Base-by-base conservation (phyloP, 2,329 filamentous ascomycete species). In the Calonectria crousiana region DNA sequence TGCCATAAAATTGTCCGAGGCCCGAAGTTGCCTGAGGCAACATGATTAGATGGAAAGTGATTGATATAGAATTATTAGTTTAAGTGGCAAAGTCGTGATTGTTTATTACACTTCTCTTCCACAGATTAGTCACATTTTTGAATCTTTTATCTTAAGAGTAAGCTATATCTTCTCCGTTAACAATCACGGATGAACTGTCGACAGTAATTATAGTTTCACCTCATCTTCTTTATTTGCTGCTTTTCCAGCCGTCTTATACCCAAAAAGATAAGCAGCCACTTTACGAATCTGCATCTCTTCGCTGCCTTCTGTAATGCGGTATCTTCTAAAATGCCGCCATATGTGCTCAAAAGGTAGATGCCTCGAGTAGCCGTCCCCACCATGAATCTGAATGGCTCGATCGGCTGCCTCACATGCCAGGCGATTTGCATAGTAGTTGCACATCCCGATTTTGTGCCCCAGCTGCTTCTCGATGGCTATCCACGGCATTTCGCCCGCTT, bases 321-420 rank as follows among this genome's bases (percentile, higher is more conserved):
- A 77, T 1, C 75, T 66, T 20, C 75, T 56, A n/a, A 77, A 77
- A 56, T 77, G 75, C 30, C 75, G 60, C 75, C 75, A 77, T 13
- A 77, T 77, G 47, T 77, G 75, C 69, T 77, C 75, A n/a, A 77
- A 77, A 3, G 75, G 75, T 20, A 70, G 60, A 67, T 75, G 74
- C 32, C 75, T 67, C 13, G 70, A 74, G 62, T 77, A 77, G 47
- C 75, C 75, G 38, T 77, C 71, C 9, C 75, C 75, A 16, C 75
- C 75, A 16, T 77, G 75, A 11, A 77, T 56, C 62, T 77, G 74
- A n/a, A 77, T 77, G 10, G 75, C 74, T 13, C 70, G 68, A 34
- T 77, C 75, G 18, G 75, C 75, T 13, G 75, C 49, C 41, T 77
- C 71, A 10, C 66, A 72, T 20, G 66, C 75, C 11, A 77, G 67